Percentiles rank a stretch among this genome's conserved stretches.
Evolutionary conservation across 352 stramenopile species (phyloP).

Genomic region (Phytophthora aleatoria): DNA sequence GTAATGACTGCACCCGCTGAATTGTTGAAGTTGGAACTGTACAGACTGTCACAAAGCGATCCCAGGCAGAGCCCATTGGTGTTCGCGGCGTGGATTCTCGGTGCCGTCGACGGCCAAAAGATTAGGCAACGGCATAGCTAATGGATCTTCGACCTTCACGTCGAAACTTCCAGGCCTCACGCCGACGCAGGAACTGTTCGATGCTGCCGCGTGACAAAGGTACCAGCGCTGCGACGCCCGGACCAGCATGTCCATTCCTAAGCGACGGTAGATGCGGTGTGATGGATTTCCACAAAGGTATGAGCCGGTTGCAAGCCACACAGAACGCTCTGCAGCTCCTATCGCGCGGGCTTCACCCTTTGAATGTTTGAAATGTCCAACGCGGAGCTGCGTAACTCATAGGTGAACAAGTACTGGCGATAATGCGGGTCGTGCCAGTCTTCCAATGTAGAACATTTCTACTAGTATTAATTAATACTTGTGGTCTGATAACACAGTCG

Average conservation of each 20-base stretch:
- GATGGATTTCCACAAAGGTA: no score
- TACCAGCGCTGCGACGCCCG: not conserved
- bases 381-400: conserved; percentile 4
- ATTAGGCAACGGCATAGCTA: conserved; percentile 31
- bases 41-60: conserved; percentile 5
- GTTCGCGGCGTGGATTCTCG: conserved; percentile 27
- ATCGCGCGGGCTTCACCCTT: not conserved
- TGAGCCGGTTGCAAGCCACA: conserved; percentile 2
- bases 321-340: not conserved
- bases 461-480: no score
- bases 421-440: no score
- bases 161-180: not conserved
- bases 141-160: conserved; percentile 11
- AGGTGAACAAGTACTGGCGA: not conserved
- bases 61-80: conserved; percentile 19
- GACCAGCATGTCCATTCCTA: no score
- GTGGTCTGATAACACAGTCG: not conserved
- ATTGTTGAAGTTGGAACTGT: conserved; percentile 28
- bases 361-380: conserved; percentile 10
- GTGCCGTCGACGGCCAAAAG: not conserved
- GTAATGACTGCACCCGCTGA: conserved; percentile 19
- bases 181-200: not conserved
- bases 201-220: conserved; percentile 4
- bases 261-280: no score
- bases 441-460: no score